Base-by-base conservation (phyloP, 1,284 basidiomycete species). In the Tylopilus orsonianus region DNA sequence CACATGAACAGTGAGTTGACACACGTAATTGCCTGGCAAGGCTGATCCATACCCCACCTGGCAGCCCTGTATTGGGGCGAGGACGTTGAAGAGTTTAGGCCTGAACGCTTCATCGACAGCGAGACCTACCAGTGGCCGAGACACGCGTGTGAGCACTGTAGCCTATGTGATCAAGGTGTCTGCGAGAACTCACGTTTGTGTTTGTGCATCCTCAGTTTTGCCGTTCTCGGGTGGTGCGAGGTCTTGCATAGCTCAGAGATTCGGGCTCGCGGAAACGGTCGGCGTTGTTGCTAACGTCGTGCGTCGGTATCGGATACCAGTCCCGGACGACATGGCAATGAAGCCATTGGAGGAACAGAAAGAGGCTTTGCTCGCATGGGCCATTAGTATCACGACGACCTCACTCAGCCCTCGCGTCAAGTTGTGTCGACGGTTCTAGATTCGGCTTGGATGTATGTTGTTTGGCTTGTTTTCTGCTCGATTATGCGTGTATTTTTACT, bases 101-200 rank as follows among this genome's bases (percentile, higher is more conserved):
- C 73, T 1, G 75, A 79, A 46, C 69, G 75, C 0, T 80, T 78
- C 66, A 62, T 80, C 23, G 74, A 76, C 38, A 68, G 60, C 14
- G 12, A 56, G 8, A 55, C 59, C 2, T 69, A 69, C 35, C 58
- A 61, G 18, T 74, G 71, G 71, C 71, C 69, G 16, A 64, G 67
- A 40, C 47, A 64, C 33, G 67, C 62, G 23, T 65, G 59, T 64
- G 35, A 51, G 62, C 8, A 12, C 20, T 30, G 10, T 9, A 18
- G 22, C 3, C n/a, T n/a, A 27, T 27, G 10, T 3, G n/a, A 8
- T 8, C 32, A 4, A 19, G 16, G 2, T 16, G 3, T 22, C 18
- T 29, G 10, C 19, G 12, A 10, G n/a, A 7, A 43, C 41, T 55
- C 24, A 55, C 22, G 13, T 26, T n/a, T 5, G 10, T 16, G 38